Conservation (phyloP, 768 basidiomycete genomes). For the Russula griseocarnosa region DNA sequence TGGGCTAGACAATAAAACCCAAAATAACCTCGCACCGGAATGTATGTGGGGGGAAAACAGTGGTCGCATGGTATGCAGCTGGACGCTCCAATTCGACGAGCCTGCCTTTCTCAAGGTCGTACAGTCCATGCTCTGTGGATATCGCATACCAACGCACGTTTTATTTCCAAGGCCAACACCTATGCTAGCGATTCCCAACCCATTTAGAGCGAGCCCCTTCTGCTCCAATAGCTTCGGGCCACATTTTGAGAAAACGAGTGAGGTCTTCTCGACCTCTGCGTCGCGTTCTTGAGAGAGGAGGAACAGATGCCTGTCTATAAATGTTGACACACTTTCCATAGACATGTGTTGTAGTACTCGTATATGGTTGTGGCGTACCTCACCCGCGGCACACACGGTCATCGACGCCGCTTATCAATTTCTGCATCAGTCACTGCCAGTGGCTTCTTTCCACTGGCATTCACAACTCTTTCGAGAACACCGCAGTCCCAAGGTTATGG, state of each 20-base stretch:
- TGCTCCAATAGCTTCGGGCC: constrained; percentile 82
- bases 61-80: constrained; percentile 66
- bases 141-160: constrained; percentile 48
- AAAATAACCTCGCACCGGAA: constrained; percentile 52
- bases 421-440: neutral
- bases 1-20: neutral
- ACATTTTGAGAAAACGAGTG: constrained; percentile 77
- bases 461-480: neutral
- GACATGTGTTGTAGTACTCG: constrained; percentile 16
- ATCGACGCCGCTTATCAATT: neutral
- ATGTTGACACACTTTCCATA: constrained; percentile 43
- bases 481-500: neutral
- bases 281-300: constrained; percentile 70
- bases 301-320: constrained; percentile 61
- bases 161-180: constrained; percentile 89
- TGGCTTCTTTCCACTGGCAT: neutral
- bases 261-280: constrained; percentile 79
- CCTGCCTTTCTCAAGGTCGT: constrained; percentile 45
- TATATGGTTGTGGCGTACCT: neutral
- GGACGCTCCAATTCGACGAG: constrained; percentile 85
- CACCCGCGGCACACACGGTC: neutral
- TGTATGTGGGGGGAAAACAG: constrained; percentile 78
- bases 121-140: neutral
- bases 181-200: constrained; percentile 66
- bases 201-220: constrained; percentile 75